Base-by-base conservation (phyloP, 2,329 filamentous ascomycete species). In the Calonectria hongkongensis region DNA sequence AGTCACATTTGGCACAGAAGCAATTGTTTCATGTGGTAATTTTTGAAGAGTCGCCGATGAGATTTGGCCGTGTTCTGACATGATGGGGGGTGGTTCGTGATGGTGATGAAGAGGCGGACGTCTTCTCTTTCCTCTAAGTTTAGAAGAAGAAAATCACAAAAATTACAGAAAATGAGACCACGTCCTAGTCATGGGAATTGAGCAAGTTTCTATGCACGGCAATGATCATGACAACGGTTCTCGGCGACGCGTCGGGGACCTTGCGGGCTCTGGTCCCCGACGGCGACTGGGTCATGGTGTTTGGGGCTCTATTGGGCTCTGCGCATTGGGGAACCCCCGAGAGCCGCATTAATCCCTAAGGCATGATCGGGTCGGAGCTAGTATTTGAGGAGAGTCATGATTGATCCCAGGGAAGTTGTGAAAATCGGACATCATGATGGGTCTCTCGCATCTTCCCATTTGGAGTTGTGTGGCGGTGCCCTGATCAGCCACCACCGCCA, bases 21-120 rank as follows among this genome's bases (percentile, higher is more conserved):
- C 13, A 41, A 27, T 21, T 28, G 21, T 33, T 28, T 30, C 4
- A 54, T 21, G 2, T 36, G 41, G 10, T 50, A 30, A 21, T 18
- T 41, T 16, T 58, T 48, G 12, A 10, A 15, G 45, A 12, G 43
- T 30, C 43, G 41, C 13, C 39, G 36, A 12, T 36, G 47, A 25
- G 43, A 50, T 48, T 13, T 51, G 41, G 18, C 33, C n/a, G 43
- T 67, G 69, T n/a, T 67, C 36, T 25, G 64, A 63, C 69, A 71
- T 71, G 36, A 21, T 27, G 63, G 21, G 21, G 21, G 21, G 21
- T 9, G 50, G 56, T n/a, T 39, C 43, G 27, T 9, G 25, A n/a
- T 21, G 21, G 21, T 21, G 27, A 43, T 41, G 7, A 50, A 21
- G 28, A 16, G 9, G 18, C 13, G 15, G 39, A 8, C 3, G 13